These are phyloP conservation scores for Hypoxylon sp. DNA, from an alignment of 2,329 filamentous ascomycete genomes.

Conservation along the genomic window DNA sequence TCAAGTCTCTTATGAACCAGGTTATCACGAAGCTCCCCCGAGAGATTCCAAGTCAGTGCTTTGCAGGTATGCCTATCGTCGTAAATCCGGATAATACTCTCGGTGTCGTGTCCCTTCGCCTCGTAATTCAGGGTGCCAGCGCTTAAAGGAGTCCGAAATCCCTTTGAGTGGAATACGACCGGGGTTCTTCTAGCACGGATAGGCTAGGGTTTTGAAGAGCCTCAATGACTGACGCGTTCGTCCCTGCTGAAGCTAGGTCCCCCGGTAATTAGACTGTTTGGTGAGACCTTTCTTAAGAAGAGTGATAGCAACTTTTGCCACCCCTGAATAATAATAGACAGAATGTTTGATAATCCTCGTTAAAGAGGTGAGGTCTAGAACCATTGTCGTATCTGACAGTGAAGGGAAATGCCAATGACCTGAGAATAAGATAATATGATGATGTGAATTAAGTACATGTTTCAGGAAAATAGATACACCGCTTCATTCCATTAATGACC, in stretches of 20 bases:
- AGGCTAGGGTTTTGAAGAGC: not conserved
- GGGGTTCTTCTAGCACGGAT: not conserved
- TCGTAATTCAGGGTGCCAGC: not conserved
- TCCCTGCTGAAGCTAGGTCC: not conserved
- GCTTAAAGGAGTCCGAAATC: not conserved
- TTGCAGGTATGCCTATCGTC: not conserved
- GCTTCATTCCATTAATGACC: too few relatives aligned
- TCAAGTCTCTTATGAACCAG: too few relatives aligned
- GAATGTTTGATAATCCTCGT: not conserved
- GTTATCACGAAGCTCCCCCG: not conserved
- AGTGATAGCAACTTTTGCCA: not conserved
- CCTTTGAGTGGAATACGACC: not conserved
- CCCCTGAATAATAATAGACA: not conserved
- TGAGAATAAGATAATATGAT: not conserved
- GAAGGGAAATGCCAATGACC: not conserved
- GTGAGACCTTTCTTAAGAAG: not conserved
- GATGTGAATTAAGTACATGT: not conserved
- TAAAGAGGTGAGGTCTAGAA: not conserved
- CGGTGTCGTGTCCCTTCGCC: constrained; percentile 1
- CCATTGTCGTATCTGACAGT: not conserved
- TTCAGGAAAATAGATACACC: not conserved
- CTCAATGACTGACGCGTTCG: not conserved
- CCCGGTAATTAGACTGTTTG: not conserved
- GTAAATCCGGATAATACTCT: not conserved
- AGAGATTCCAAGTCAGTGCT: not conserved